Conservation (phyloP, 441 rosid species). For the Corymbia calophylla region DNA sequence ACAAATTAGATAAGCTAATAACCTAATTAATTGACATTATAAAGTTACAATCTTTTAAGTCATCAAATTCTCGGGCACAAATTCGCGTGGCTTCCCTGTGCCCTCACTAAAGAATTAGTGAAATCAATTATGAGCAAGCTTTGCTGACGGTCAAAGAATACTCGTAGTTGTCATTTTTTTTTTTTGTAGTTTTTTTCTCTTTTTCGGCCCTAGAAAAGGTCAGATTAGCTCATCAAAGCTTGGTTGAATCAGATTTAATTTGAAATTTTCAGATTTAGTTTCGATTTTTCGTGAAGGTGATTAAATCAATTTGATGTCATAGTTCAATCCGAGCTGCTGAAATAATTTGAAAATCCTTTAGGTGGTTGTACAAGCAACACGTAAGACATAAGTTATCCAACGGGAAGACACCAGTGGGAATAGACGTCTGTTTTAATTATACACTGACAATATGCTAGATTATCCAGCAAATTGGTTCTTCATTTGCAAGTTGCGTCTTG, state of each 20-base stretch:
- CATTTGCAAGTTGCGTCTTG: not conserved
- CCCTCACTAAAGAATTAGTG: not conserved
- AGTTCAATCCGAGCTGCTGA: not conserved
- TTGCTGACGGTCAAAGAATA: not conserved
- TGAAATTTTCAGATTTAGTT: not conserved
- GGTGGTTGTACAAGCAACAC: not conserved
- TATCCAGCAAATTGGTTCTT: not conserved
- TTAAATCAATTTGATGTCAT: not conserved
- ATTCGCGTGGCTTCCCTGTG: not conserved
- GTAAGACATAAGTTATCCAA: not conserved
- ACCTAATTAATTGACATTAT: not conserved
- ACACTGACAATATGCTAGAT: not conserved
- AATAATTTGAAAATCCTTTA: not conserved
- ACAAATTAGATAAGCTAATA: not conserved
- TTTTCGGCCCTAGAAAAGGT: not conserved
- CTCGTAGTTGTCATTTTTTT: not conserved
- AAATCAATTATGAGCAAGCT: not conserved
- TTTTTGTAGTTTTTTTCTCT: too few species aligned
- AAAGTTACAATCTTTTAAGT: not conserved
- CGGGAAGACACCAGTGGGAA: not conserved
- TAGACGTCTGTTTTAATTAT: not conserved
- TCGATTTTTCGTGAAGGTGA: not conserved
- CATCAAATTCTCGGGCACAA: not conserved
- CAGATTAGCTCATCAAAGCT: not conserved
- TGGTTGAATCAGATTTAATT: not conserved